Percentiles rank a stretch among this genome's conserved stretches.
These are phyloP conservation scores for Myriangium duriaei DNA, from an alignment of 2,329 filamentous ascomycete species.

Conservation along the genomic window DNA sequence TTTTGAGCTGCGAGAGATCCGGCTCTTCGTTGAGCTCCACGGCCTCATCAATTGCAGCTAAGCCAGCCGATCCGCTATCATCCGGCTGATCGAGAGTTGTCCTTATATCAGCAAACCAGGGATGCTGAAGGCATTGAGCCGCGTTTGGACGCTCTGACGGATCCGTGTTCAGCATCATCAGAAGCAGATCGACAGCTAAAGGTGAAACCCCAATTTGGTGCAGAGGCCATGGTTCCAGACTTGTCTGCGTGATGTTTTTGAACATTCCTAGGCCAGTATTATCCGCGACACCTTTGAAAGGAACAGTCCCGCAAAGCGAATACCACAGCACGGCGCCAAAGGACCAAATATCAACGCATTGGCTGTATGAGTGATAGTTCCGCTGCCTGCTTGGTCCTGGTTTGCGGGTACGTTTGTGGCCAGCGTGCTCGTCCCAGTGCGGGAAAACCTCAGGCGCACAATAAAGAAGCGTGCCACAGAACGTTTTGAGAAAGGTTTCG, in stretches of 20 bases:
- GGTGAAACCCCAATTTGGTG: slow-evolving; percentile 46
- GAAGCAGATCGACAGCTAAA: slow-evolving; percentile 59
- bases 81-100: slow-evolving; percentile 19
- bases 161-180: slow-evolving; percentile 67
- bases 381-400: slow-evolving; percentile 26
- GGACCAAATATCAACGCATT: slow-evolving; percentile 94
- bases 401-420: slow-evolving; percentile 45
- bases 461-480: slow-evolving; percentile 90
- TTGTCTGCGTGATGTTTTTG: slow-evolving; percentile 70
- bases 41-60: slow-evolving; percentile 42
- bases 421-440: slow-evolving; percentile 54
- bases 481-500: slow-evolving; percentile 87
- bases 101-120: slow-evolving; percentile 54
- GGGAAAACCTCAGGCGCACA: slow-evolving; percentile 95
- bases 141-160: slow-evolving; percentile 68
- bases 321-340: slow-evolving; percentile 86
- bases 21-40: slow-evolving; percentile 41
- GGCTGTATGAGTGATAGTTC: slow-evolving; percentile 59
- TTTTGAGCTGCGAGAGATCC: slow-evolving; percentile 51
- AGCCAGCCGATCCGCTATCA: slow-evolving; percentile 12
- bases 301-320: slow-evolving; percentile 64
- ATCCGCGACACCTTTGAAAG: slow-evolving; percentile 67
- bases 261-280: slow-evolving; percentile 69
- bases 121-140: slow-evolving; percentile 53
- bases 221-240: slow-evolving; percentile 55